Evolutionary conservation across 768 basidiomycete genomes (phyloP).

Genomic region (Rhizopogon vulgaris): DNA sequence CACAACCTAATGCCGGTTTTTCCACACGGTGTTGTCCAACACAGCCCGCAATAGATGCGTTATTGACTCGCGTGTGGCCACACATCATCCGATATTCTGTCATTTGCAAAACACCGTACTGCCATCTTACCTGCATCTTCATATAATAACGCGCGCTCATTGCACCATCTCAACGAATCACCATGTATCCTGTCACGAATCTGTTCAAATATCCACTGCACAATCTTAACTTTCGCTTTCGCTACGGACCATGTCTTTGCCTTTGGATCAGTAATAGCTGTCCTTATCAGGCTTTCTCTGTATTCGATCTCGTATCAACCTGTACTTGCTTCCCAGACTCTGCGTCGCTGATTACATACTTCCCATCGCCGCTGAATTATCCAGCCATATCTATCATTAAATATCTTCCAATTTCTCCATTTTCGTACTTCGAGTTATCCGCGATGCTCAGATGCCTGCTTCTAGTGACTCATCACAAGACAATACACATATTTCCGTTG

Average conservation of each 20-base stretch:
- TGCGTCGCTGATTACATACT: conserved; percentile 4
- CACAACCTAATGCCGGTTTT: conserved; percentile 60
- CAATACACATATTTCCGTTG: neutral
- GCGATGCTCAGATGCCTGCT: neutral
- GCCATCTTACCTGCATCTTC: conserved; percentile 24
- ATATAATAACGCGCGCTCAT: conserved; percentile 22
- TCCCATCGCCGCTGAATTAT: conserved; percentile 4
- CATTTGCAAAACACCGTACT: conserved; percentile 15
- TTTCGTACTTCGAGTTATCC: neutral
- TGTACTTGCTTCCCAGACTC: conserved; percentile 7
- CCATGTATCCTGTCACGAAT: conserved; percentile 24
- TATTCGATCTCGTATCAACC: conserved; percentile 12
- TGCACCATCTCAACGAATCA: conserved; percentile 18
- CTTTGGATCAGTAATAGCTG: conserved; percentile 21
- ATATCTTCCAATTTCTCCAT: conserved; percentile 2
- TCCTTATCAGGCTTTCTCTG: conserved; percentile 3
- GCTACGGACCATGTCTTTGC: conserved; percentile 23
- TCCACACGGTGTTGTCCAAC: conserved; percentile 20
- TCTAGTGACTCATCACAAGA: neutral
- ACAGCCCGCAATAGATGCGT: conserved; percentile 8
- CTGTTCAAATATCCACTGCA: conserved; percentile 14
- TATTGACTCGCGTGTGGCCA: neutral
- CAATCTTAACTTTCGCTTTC: conserved; percentile 11
- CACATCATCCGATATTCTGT: conserved; percentile 4
- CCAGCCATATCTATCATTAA: conserved; percentile 6